Evolutionary conservation across 441 rosid genomes (phyloP).

Genomic region (Populus trichocarpa): DNA sequence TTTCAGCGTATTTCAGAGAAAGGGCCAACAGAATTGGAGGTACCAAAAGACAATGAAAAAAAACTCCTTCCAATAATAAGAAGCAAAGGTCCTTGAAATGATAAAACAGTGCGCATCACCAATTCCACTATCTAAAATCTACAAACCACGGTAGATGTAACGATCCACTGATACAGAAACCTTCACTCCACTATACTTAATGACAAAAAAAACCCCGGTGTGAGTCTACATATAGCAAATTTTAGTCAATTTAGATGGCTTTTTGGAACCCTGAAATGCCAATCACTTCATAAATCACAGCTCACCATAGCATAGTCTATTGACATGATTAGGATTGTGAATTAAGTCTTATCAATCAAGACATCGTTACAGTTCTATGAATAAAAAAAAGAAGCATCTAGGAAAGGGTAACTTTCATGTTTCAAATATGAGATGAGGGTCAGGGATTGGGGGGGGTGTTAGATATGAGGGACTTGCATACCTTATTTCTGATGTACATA

Average conservation of each 20-base stretch:
- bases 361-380: neutral
- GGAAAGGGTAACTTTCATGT: neutral
- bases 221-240: neutral
- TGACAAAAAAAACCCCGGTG: neutral
- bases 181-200: neutral
- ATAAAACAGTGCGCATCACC: neutral
- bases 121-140: neutral
- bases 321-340: neutral
- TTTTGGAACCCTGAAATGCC: neutral
- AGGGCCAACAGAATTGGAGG: neutral
- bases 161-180: neutral
- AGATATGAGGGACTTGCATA: constrained; percentile 5
- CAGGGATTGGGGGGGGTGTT: neutral
- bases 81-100: neutral
- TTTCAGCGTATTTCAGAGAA: neutral
- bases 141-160: neutral
- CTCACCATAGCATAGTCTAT: neutral
- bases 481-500: constrained; percentile 44
- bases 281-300: neutral
- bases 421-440: neutral
- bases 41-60: neutral
- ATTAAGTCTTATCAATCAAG: neutral
- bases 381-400: neutral
- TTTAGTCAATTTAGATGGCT: neutral
- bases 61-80: neutral